Evolutionary conservation across 768 basidiomycete species (phyloP).

Genomic region (Podaxis pistillaris): DNA sequence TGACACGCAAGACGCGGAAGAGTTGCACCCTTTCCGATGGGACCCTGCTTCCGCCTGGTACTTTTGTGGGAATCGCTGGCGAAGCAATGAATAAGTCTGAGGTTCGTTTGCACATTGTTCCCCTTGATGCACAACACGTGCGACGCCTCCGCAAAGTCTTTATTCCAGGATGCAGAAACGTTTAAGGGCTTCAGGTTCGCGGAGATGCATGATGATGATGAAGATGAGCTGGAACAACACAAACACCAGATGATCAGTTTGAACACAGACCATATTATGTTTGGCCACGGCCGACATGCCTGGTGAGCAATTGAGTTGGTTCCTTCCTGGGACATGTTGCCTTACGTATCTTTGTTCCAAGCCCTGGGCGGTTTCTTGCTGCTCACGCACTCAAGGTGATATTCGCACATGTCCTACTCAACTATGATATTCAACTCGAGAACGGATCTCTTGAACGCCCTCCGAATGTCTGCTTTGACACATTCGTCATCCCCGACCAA

Average conservation of each 20-base stretch:
- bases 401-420: conserved; percentile 32
- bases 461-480: background rate
- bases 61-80: conserved; percentile 25
- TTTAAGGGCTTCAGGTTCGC: conserved; percentile 40
- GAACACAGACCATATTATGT: conserved; percentile 32
- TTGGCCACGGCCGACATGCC: conserved; percentile 37
- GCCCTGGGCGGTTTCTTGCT: conserved; percentile 43
- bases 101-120: background rate
- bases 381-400: conserved; percentile 37
- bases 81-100: conserved; percentile 21
- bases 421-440: conserved; percentile 34
- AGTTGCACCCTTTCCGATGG: conserved; percentile 42
- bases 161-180: conserved; percentile 27
- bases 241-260: conserved; percentile 34
- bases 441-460: conserved; percentile 6
- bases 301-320: conserved; percentile 19
- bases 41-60: conserved; percentile 34
- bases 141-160: background rate
- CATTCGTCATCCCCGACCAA: background rate
- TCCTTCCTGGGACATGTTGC: background rate
- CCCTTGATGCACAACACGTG: background rate
- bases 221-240: conserved; percentile 11
- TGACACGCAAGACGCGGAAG: conserved; percentile 29
- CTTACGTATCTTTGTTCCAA: conserved; percentile 3
- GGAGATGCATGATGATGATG: conserved; percentile 20